Percentiles rank a stretch among this genome's conserved stretches.
Evolutionary conservation across 163 green algal genomes (phyloP).

Genomic region (Volvox carteri): DNA sequence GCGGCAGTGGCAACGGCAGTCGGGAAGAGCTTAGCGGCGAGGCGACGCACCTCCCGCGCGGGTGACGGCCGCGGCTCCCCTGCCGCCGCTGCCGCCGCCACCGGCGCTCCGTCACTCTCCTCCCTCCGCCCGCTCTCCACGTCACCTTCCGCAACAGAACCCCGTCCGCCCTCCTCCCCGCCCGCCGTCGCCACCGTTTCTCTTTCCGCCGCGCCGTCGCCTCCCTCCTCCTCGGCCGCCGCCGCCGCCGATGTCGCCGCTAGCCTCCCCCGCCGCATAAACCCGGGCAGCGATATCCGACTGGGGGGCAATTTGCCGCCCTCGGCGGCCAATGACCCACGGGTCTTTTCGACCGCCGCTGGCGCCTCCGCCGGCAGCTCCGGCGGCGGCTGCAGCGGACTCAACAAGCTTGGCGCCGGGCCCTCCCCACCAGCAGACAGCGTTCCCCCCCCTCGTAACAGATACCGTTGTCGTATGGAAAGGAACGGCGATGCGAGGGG

Average conservation of each 20-base stretch:
- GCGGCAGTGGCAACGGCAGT: background rate
- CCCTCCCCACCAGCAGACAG: background rate
- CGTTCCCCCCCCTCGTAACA: background rate
- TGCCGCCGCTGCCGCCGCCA: background rate
- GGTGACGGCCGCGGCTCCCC: background rate
- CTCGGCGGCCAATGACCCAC: too few species aligned
- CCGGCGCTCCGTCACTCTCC: background rate
- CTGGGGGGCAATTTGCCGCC: too few species aligned
- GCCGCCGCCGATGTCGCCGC: too few species aligned
- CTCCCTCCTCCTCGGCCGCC: too few species aligned
- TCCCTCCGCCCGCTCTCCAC: background rate
- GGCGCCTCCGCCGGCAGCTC: background rate
- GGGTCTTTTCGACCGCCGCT: background rate
- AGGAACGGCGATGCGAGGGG: background rate
- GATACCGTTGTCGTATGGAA: background rate
- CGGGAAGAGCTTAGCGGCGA: background rate
- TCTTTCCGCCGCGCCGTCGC: too few species aligned
- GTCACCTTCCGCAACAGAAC: background rate
- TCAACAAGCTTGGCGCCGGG: constrained; percentile 10
- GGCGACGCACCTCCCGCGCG: background rate
- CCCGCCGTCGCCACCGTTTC: too few species aligned
- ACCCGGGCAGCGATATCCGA: background rate
- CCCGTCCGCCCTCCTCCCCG: background rate
- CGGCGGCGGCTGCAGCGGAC: constrained; percentile 2
- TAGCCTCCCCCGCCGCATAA: background rate